A percentile compares a stretch with the other conserved stretches of the same genome.
Evolutionary conservation across 176 grass and related monocot species (phyloP).

Genomic region (Puccinellia tenuiflora): DNA sequence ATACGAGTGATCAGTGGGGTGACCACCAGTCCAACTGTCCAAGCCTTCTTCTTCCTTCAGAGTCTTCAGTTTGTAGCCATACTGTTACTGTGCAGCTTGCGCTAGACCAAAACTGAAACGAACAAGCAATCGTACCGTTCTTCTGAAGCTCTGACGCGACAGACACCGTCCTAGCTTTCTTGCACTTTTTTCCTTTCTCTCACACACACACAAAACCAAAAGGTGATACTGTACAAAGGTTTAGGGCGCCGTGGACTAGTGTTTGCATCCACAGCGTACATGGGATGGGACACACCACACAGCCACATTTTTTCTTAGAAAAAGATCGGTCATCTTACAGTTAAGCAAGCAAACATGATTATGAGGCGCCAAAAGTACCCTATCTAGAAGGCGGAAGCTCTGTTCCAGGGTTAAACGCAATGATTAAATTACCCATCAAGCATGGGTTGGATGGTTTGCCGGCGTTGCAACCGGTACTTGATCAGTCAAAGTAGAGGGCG

Average conservation of each 20-base stretch:
- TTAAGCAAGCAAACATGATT: conserved; percentile 22
- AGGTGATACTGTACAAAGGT: not conserved
- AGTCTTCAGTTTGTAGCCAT: not conserved
- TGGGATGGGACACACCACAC: too few species aligned
- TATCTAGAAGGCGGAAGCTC: not conserved
- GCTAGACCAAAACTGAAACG: not conserved
- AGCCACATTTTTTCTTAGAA: not conserved
- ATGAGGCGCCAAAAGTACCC: not conserved
- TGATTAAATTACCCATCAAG: conserved; percentile 7
- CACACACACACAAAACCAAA: not conserved
- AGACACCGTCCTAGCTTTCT: not conserved
- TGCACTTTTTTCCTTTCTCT: not conserved
- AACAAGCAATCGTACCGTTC: not conserved
- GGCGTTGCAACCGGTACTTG: too few species aligned
- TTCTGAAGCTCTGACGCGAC: not conserved
- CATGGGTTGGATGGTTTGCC: too few species aligned
- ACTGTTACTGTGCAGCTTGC: not conserved
- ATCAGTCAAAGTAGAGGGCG: conserved; percentile 35
- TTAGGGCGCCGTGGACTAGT: not conserved
- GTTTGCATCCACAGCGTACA: not conserved
- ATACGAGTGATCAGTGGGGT: too few species aligned
- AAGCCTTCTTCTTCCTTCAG: too few species aligned
- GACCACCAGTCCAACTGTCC: too few species aligned
- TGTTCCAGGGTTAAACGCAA: not conserved
- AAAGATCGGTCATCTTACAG: not conserved